Evolutionary conservation across 257 asterid genomes (phyloP).

Genomic region (Thymus quinquecostatus): DNA sequence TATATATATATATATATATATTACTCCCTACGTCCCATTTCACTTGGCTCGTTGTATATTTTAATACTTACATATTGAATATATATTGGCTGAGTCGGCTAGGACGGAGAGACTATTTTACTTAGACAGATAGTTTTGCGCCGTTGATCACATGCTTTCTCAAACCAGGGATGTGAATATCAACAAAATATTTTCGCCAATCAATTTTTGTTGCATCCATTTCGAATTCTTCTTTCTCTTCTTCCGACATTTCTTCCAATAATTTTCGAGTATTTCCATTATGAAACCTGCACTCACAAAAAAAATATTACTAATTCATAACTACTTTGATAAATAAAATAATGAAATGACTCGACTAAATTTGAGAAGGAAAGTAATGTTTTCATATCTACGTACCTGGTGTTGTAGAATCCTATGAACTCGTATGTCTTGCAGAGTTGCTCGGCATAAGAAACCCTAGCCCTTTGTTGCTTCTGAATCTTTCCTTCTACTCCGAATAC

Average conservation of each 20-base stretch:
- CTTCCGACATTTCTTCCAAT: constrained; percentile 42
- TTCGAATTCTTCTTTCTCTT: constrained; percentile 33
- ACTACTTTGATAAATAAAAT: no score
- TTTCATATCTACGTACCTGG: constrained; percentile 26
- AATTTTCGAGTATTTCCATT: constrained; percentile 34
- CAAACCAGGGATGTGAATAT: constrained; percentile 40
- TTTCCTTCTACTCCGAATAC: background rate
- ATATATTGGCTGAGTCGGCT: no score
- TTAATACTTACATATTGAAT: no score
- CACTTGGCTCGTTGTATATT: no score
- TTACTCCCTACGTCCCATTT: no score
- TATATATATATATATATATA: no score
- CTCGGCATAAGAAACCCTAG: constrained; percentile 39
- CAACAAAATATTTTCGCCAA: constrained; percentile 39
- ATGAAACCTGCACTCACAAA: constrained; percentile 29
- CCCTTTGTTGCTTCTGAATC: constrained; percentile 10
- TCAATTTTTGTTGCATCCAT: constrained; percentile 39
- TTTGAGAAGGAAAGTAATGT: no score
- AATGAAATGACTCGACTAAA: no score
- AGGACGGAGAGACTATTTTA: no score
- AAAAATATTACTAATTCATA: no score
- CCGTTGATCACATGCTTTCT: constrained; percentile 28
- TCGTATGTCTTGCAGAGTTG: constrained; percentile 37
- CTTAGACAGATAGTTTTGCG: background rate
- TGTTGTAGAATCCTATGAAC: constrained; percentile 35